phyloP scores from a whole-genome alignment of 257 asterid species.

The Hygrophila difformis region DNA sequence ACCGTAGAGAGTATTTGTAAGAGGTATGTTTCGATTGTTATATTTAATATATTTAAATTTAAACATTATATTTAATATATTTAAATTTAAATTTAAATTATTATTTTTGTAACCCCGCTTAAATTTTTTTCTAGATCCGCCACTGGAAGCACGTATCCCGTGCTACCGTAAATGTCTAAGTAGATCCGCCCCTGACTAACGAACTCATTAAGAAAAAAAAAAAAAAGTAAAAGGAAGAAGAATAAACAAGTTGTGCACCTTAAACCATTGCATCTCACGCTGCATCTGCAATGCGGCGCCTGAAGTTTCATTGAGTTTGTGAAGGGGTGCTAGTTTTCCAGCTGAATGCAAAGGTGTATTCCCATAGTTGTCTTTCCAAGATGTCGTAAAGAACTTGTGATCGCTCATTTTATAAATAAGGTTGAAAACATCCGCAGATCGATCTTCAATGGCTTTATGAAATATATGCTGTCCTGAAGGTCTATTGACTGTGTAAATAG shows the following conservation, averaged over 20 bases:
- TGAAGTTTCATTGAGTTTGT: not conserved
- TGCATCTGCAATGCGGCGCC: conserved; percentile 12
- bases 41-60: no score
- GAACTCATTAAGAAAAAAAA: no score
- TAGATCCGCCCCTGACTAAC: no score
- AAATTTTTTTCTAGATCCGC: no score
- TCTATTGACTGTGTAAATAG: not conserved
- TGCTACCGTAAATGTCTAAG: no score
- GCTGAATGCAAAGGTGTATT: conserved; percentile 10
- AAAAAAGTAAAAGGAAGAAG: no score
- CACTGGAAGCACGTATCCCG: no score
- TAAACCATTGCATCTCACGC: conserved; percentile 9
- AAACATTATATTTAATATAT: no score
- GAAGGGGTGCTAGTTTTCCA: not conserved
- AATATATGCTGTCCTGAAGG: not conserved
- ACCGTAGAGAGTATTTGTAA: no score
- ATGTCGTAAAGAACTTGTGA: not conserved
- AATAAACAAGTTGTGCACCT: conserved; percentile 3
- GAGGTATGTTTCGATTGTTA: no score
- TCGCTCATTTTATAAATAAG: conserved; percentile 6
- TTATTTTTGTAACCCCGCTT: no score
- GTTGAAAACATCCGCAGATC: not conserved
- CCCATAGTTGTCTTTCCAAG: not conserved
- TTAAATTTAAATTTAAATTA: no score
- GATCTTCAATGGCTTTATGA: conserved; percentile 5